These are phyloP conservation scores for Globisporangium irregulare DNA, from an alignment of 352 stramenopile genomes.

Conservation along the genomic window DNA sequence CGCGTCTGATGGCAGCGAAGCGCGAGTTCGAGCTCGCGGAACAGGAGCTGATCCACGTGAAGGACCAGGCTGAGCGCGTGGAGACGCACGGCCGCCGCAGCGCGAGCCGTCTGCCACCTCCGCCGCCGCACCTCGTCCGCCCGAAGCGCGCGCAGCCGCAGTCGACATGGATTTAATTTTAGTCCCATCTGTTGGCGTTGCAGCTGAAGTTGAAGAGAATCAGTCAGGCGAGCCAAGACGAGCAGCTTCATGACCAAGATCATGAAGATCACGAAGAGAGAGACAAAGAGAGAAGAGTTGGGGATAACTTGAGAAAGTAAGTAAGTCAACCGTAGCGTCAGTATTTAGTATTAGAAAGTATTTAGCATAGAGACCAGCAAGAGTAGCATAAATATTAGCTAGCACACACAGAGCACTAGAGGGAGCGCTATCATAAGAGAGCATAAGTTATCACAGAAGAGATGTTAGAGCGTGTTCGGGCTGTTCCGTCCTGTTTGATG, in stretches of 20 bases:
- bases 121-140: slow-evolving; percentile 7
- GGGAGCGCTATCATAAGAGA: slow-evolving; percentile 1
- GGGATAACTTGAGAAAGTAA: slow-evolving; percentile 12
- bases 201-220: not conserved
- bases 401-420: not conserved
- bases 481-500: not conserved
- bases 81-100: slow-evolving; percentile 16
- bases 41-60: slow-evolving; percentile 20
- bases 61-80: slow-evolving; percentile 15
- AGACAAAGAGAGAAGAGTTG: not conserved
- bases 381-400: slow-evolving; percentile 4
- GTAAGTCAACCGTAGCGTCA: slow-evolving; percentile 6
- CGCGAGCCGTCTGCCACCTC: slow-evolving; percentile 12
- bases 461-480: not conserved
- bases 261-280: slow-evolving; percentile 1
- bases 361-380: slow-evolving; percentile 15
- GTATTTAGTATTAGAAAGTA: slow-evolving; percentile 21
- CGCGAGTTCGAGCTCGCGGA: slow-evolving; percentile 20
- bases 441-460: slow-evolving; percentile 16
- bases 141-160: slow-evolving; percentile 10
- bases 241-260: not conserved
- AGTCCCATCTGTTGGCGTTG: not conserved
- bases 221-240: not conserved
- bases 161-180: slow-evolving; percentile 14
- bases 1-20: slow-evolving; percentile 19